Base-by-base conservation (phyloP, 202 grass and related monocot genomes). In the Panicum hallii region DNA sequence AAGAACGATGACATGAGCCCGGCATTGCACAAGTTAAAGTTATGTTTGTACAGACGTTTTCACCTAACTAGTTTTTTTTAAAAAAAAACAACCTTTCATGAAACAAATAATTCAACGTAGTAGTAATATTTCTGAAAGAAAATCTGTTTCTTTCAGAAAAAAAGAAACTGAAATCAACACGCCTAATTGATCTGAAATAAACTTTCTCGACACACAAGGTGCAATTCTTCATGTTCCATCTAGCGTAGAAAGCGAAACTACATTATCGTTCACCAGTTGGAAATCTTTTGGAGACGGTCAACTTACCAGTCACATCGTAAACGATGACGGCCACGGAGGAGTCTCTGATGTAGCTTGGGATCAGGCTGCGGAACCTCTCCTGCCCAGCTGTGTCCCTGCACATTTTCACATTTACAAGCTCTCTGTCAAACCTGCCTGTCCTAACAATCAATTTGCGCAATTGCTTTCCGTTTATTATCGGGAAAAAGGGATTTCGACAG, bases 301-400 rank as follows among this genome's bases (percentile, higher is more conserved):
- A 76, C 83, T 85, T 83, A 92, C 97, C 82, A 16, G 93, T 87
- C 45, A 99, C 81, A 26, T 99, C 97, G 45, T 96, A 99, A 67
- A 99, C 97, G 34, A 99, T 91, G 66, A 99, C 92, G 8, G 88
- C 93, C 17, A 96, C 97, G 4, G 97, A 92, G 49, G 93, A 99
- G 67, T 99, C 96, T 69, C 97, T 86, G 75, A 96, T 96, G 57
- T 99, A 99, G 68, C 93, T 96, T 17, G 97, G 96, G 72, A 96
- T 99, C 60, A 96, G 84, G 63, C 93, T 92, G 79, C 93, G 88
- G 82, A 99, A 94, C 80, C 97, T 92, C 55, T 99, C 97, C 83
- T 99, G 91, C n/a, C 97, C 93, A 73, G 93, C 93, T 32, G 93
- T 96, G 71, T 96, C 96, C 93, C 91, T 96, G 75, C 68, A 69